A percentile compares a stretch with the other conserved stretches of the same genome.
Evolutionary conservation across 225 moss, liverwort and hornwort genomes (phyloP).

Genomic region (Asterella californica): DNA sequence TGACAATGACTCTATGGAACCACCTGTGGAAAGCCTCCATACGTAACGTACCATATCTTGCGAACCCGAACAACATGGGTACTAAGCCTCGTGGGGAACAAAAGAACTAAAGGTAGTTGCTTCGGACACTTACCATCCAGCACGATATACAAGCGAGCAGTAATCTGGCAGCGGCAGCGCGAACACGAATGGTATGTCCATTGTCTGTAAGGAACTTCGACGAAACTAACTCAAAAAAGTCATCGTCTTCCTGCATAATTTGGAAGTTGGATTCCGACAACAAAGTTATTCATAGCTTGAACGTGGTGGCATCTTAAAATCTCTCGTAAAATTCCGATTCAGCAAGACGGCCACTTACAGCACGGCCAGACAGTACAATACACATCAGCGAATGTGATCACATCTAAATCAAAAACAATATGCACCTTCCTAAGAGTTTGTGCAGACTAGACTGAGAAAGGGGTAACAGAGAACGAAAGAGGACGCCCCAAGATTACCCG

Average conservation of each 20-base stretch:
- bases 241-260: slow-evolving; percentile 79
- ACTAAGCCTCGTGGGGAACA: neutral
- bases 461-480: neutral
- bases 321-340: neutral
- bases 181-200: slow-evolving; percentile 62
- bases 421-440: too few species aligned
- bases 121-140: slow-evolving; percentile 66
- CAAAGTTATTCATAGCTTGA: neutral
- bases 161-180: slow-evolving; percentile 87
- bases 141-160: slow-evolving; percentile 76
- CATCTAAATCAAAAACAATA: too few species aligned
- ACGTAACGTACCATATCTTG: neutral
- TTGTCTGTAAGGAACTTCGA: slow-evolving; percentile 67
- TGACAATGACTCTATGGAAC: neutral
- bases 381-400: neutral
- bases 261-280: neutral
- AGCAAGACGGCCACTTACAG: neutral
- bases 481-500: slow-evolving; percentile 43
- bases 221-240: slow-evolving; percentile 93
- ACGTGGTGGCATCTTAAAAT: neutral
- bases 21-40: neutral
- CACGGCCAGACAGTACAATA: neutral
- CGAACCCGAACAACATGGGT: neutral
- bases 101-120: neutral
- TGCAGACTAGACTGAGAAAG: too few species aligned